Evolutionary conservation across 352 stramenopile genomes (phyloP), one percentile per base, ranked within the genome.

Genomic region (Phytophthora fragariae): DNA sequence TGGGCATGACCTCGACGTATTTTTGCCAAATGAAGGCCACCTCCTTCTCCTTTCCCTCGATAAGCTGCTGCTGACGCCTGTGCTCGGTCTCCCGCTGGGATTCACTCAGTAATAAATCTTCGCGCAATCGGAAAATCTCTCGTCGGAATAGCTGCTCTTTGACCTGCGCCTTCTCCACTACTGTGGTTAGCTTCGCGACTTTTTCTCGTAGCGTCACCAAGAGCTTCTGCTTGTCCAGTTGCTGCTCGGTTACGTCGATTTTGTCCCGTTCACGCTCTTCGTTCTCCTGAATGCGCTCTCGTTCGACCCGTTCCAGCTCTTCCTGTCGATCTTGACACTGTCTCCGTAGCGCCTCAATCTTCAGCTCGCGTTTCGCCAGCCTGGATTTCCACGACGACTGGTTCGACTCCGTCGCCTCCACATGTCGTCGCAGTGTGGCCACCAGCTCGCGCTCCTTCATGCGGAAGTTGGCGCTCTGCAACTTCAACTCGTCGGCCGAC

Each of bases 1-100:
- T 17, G 33, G 69, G 61, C 68, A 88, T 74, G 5, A 76, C 52
- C 2, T 90, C 76, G 19, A 88, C 75, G 57, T 90, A 92, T 73
- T 89, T 90, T 53, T 88, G 79, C 86, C 86, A 93, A 65, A 93
- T 81, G 63, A 89, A 90, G n/a, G 75, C 75, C 50, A 91, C 77
- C 24, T 93, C 82, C 52, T 87, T 90, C 35, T 90, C 81, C 59
- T 90, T 89, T 27, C 81, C 83, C 57, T 81, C 72, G 11, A 86
- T 44, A 6, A 87, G 65, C 54, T 93, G 79, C 24, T 85, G 76
- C 21, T 84, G 69, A 7, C 86, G 83, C 9, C 82, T 74, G 17
- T 80, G 73, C 27, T 92, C 82, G 0, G 81, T 88, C 55, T 86
- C 74, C 11, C 86, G 79, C 37, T 86, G 83, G 3, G 77, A 82